Conservation (phyloP, 2,329 filamentous ascomycete species). For the Fusarium duplospermum region DNA sequence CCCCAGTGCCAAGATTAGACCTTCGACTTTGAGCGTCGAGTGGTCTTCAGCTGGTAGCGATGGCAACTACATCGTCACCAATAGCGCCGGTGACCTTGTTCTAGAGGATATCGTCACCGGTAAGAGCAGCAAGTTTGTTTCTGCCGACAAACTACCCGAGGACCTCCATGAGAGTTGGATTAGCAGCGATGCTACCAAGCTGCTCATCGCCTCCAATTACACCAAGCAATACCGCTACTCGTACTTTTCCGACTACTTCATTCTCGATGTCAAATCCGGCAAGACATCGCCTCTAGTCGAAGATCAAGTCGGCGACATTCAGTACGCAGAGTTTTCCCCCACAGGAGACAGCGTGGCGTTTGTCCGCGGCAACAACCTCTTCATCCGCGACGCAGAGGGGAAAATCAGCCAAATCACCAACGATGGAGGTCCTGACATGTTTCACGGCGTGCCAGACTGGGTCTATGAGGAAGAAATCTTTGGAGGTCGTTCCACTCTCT, state of each 20-base stretch:
- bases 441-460: slow-evolving; percentile 78
- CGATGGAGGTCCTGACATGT: slow-evolving; percentile 70
- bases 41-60: slow-evolving; percentile 71
- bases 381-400: slow-evolving; percentile 59
- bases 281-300: slow-evolving; percentile 65
- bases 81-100: slow-evolving; percentile 63
- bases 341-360: slow-evolving; percentile 71
- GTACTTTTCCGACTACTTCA: slow-evolving; percentile 74
- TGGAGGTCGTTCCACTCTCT: slow-evolving; percentile 79
- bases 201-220: slow-evolving; percentile 73
- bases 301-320: slow-evolving; percentile 72
- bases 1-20: slow-evolving; percentile 56
- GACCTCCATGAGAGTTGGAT: slow-evolving; percentile 70
- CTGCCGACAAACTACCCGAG: slow-evolving; percentile 66
- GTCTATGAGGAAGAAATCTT: slow-evolving; percentile 81
- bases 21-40: slow-evolving; percentile 60
- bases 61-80: slow-evolving; percentile 69
- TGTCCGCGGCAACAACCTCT: slow-evolving; percentile 75
- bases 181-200: slow-evolving; percentile 66
- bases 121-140: slow-evolving; percentile 66
- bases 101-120: slow-evolving; percentile 72
- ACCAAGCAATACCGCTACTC: slow-evolving; percentile 77
- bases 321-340: slow-evolving; percentile 73
- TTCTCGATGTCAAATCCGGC: slow-evolving; percentile 71
- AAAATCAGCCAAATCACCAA: slow-evolving; percentile 67